Evolutionary conservation across 2,329 filamentous ascomycete species (phyloP), one percentile per base, ranked within the genome.

Genomic region (Claviceps maximensis): DNA sequence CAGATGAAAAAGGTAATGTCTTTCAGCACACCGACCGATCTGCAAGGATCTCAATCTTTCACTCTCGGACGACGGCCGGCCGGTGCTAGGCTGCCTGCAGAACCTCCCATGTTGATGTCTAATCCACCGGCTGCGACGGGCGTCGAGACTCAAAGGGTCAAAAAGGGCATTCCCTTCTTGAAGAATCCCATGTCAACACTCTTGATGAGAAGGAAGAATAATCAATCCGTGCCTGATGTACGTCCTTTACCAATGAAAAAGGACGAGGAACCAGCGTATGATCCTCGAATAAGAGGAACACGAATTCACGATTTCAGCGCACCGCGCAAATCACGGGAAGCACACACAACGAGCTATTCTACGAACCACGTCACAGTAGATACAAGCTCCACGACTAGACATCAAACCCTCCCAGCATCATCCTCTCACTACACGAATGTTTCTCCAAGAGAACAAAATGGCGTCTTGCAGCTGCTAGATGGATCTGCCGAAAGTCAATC

Each of bases 261-360:
- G 23, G 58, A 64, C 0, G 71, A 73, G 15, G 74, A 76, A 58
- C 71, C 73, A 5, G 65, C 67, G 21, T 82, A 83, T 58, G 81
- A 84, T 59, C 81, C 81, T 19, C 74, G 79, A 10, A 86, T 86
- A 57, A 75, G 74, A 60, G 83, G 79, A 49, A 86, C 78, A 8
- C 72, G 74, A 47, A 75, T 84, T 49, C 83, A 86, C 62, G 82
- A 82, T 63, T 85, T 83, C 59, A 84, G 80, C 60, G 79, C 78
- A 0, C 81, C 80, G 1, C 70, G 79, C 49, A 73, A 54, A 41
- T 42, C 49, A 40, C 51, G 47, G 23, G 49, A 48, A 42, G 33
- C 50, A 33, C 21, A 47, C 46, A 25, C 8, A 6, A 19, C 27
- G 29, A 33, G 21, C 33, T 27, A 21, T 29, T 52, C 53, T 17